Conservation (phyloP, 2,329 filamentous ascomycete genomes). For the Endocalyx cinctus region DNA sequence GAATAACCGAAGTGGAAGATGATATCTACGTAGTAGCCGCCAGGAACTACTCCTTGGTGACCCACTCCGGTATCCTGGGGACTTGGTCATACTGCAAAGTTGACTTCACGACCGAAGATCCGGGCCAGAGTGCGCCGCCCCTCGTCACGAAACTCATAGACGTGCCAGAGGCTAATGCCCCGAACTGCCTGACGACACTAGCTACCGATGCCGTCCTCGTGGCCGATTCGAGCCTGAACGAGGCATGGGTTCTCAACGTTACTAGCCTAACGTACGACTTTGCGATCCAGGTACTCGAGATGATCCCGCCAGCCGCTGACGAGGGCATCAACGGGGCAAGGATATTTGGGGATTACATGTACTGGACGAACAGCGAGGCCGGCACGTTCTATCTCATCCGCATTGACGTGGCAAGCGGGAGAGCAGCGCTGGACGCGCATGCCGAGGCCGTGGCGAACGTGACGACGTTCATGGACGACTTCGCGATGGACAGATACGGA, state of each 20-base stretch:
- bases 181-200: background rate
- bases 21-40: constrained; percentile 1
- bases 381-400: background rate
- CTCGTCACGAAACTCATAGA: background rate
- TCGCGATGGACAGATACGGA: constrained; percentile 2
- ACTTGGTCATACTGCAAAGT: background rate
- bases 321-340: constrained; percentile 1
- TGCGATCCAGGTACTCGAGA: too few relatives aligned
- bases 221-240: background rate
- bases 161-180: constrained; percentile 1
- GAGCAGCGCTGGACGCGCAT: background rate
- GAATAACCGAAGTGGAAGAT: background rate
- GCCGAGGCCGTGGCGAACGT: background rate
- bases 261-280: background rate
- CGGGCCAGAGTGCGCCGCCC: background rate
- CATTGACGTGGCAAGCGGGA: background rate
- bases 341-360: background rate
- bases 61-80: background rate
- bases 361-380: background rate
- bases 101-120: constrained; percentile 1
- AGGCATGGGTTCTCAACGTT: constrained; percentile 1
- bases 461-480: background rate
- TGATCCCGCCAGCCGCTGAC: background rate
- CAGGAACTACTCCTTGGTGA: background rate
- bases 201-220: constrained; percentile 1